Evolutionary conservation across 768 basidiomycete species (phyloP).

Genomic region (Aureoboletus auriporus): DNA sequence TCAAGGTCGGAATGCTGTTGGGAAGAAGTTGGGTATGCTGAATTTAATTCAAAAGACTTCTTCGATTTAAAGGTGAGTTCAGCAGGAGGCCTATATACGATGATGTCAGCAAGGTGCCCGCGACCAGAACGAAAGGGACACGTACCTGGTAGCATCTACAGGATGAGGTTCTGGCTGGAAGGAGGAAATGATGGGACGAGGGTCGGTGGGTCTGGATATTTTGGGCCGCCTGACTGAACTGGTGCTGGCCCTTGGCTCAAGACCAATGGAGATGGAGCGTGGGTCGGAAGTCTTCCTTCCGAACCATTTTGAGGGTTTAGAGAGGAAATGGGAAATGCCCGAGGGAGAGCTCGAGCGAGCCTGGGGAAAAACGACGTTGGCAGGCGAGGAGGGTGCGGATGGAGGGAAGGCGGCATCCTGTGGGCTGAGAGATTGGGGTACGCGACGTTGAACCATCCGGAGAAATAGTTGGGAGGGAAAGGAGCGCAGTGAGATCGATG

Average conservation of each 20-base stretch:
- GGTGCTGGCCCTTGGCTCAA: slow-evolving; percentile 48
- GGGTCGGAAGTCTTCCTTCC: slow-evolving; percentile 54
- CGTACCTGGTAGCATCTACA: slow-evolving; percentile 52
- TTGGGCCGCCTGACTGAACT: slow-evolving; percentile 61
- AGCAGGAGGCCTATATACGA: slow-evolving; percentile 51
- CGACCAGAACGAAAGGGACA: slow-evolving; percentile 9
- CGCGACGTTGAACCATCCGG: slow-evolving; percentile 51
- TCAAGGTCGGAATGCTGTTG: slow-evolving; percentile 27
- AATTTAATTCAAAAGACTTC: slow-evolving; percentile 42
- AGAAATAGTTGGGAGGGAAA: background rate
- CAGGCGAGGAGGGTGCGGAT: slow-evolving; percentile 29
- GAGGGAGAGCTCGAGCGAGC: slow-evolving; percentile 61
- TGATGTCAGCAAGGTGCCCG: slow-evolving; percentile 18
- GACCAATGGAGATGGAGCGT: slow-evolving; percentile 35
- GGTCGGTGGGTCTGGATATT: slow-evolving; percentile 83
- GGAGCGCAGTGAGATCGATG: slow-evolving; percentile 9
- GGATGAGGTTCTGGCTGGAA: slow-evolving; percentile 46
- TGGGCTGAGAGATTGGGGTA: slow-evolving; percentile 37
- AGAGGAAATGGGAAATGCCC: slow-evolving; percentile 60
- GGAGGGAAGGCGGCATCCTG: slow-evolving; percentile 25
- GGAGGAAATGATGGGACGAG: slow-evolving; percentile 59
- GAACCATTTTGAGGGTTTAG: slow-evolving; percentile 74
- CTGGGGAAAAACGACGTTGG: slow-evolving; percentile 36
- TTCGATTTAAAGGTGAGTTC: slow-evolving; percentile 51
- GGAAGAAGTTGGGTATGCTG: slow-evolving; percentile 28